Conservation (phyloP, 2,329 filamentous ascomycete genomes). For the Aspergillus fumigatus region DNA sequence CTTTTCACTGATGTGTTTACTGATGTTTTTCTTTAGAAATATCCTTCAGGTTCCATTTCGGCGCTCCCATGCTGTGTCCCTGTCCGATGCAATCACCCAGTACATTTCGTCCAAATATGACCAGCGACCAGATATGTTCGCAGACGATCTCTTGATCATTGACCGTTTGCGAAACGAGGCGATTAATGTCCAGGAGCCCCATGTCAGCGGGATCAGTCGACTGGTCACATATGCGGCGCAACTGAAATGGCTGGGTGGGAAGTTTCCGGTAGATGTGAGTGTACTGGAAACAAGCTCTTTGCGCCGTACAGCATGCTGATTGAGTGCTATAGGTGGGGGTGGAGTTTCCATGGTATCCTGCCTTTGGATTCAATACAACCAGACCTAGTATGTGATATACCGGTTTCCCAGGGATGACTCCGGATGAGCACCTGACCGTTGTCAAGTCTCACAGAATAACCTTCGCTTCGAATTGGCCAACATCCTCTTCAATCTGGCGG, state of each 20-base stretch:
- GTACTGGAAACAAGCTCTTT: not conserved
- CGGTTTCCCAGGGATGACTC: not conserved
- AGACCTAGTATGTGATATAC: slow-evolving; percentile 49
- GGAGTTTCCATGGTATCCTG: slow-evolving; percentile 94
- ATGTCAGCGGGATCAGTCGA: slow-evolving; percentile 79
- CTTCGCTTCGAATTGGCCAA: slow-evolving; percentile 83
- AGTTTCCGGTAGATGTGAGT: slow-evolving; percentile 89
- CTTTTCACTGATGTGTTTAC: not conserved
- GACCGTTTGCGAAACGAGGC: slow-evolving; percentile 79
- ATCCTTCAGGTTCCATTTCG: slow-evolving; percentile 79
- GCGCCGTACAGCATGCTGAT: slow-evolving; percentile 2
- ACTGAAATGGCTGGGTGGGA: slow-evolving; percentile 85
- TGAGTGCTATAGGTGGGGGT: slow-evolving; percentile 65
- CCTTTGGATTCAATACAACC: slow-evolving; percentile 82
- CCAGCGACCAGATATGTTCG: slow-evolving; percentile 96
- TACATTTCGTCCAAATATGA: slow-evolving; percentile 99
- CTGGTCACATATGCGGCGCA: slow-evolving; percentile 90
- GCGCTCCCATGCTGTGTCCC: slow-evolving; percentile 70
- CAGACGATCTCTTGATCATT: slow-evolving; percentile 79
- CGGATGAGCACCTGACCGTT: not conserved
- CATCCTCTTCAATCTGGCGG: slow-evolving; percentile 85
- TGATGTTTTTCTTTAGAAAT: slow-evolving; percentile 28
- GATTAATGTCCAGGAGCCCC: slow-evolving; percentile 82
- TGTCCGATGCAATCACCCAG: slow-evolving; percentile 79
- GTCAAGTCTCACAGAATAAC: slow-evolving; percentile 57